A percentile compares a stretch with the other conserved stretches of the same genome.
These are phyloP conservation scores for Biscutella laevigata DNA, from an alignment of 441 rosid species.

Conservation along the genomic window DNA sequence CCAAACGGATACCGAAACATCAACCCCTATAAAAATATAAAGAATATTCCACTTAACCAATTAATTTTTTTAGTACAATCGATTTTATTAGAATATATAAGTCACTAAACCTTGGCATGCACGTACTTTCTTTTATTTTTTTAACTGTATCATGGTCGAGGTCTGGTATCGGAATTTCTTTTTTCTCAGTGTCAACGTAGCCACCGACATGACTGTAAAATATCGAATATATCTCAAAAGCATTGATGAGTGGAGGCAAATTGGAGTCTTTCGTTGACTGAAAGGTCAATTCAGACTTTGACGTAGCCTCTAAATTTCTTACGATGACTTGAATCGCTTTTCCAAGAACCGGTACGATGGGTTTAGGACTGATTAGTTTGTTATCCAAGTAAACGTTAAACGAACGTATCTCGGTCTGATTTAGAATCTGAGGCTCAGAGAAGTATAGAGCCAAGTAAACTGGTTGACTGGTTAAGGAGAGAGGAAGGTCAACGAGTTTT, in stretches of 20 bases:
- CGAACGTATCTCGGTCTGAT: conserved; percentile 28
- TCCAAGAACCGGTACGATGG: conserved; percentile 32
- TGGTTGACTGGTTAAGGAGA: conserved; percentile 15
- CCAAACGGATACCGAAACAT: too few relatives aligned
- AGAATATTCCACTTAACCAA: too few relatives aligned
- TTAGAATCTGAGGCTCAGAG: conserved; percentile 33
- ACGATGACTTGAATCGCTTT: conserved; percentile 12
- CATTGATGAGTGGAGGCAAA: conserved; percentile 42
- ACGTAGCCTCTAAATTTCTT: conserved; percentile 19
- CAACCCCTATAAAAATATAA: too few relatives aligned
- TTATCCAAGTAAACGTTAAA: conserved; percentile 20
- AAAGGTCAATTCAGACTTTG: conserved; percentile 24
- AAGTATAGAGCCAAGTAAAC: conserved; percentile 35
- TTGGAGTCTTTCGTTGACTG: conserved; percentile 29
- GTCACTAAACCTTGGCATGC: too few relatives aligned
- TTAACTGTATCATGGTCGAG: too few relatives aligned
- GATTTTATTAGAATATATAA: too few relatives aligned
- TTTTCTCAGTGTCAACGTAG: too few relatives aligned
- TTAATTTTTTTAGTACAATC: too few relatives aligned
- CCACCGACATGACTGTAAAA: conserved; percentile 19
- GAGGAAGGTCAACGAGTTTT: background rate
- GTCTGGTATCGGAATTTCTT: too few relatives aligned
- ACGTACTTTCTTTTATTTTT: too few relatives aligned
- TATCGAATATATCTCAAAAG: conserved; percentile 33
- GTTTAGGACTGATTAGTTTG: background rate